Percentiles rank a stretch among this genome's conserved stretches.
Evolutionary conservation across 176 grass and related monocot genomes (phyloP).

Genomic region (Areca catechu): DNA sequence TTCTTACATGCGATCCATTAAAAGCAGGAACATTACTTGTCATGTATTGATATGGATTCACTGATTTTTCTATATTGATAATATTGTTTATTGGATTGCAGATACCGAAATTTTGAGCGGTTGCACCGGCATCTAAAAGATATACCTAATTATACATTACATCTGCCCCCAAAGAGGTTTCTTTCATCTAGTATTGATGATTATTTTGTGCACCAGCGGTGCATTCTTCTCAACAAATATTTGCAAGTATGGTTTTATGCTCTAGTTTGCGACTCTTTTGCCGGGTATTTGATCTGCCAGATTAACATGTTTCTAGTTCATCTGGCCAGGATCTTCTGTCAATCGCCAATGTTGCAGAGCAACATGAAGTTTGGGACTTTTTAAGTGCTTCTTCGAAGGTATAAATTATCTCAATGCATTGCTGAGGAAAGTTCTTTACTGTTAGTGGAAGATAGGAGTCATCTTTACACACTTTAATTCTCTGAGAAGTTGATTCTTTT

Average conservation of each 20-base stretch:
- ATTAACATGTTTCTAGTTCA: conserved; percentile 16
- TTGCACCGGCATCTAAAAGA: conserved; percentile 84
- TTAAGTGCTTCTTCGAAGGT: conserved; percentile 85
- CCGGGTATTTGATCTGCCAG: background rate
- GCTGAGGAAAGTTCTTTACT: conserved; percentile 7
- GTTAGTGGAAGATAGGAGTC: conserved; percentile 15
- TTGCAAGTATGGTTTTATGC: conserved; percentile 55
- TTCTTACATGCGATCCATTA: too few relatives aligned
- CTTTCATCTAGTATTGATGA: conserved; percentile 97
- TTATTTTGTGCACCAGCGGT: conserved; percentile 93
- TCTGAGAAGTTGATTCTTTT: conserved; percentile 15
- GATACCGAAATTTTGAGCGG: conserved; percentile 96
- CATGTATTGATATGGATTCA: conserved; percentile 12
- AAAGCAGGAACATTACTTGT: background rate
- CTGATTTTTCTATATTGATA: background rate
- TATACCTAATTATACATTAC: conserved; percentile 96
- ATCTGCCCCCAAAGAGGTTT: conserved; percentile 94
- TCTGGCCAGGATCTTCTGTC: conserved; percentile 70
- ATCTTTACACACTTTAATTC: conserved; percentile 3
- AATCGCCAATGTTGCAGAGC: conserved; percentile 88
- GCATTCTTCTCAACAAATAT: conserved; percentile 95
- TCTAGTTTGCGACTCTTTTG: background rate
- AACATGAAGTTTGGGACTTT: conserved; percentile 98
- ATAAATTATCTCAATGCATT: conserved; percentile 4
- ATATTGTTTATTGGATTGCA: conserved; percentile 29